Conservation (phyloP, 2,329 filamentous ascomycete species). For the Beauveria pseudobassiana region DNA sequence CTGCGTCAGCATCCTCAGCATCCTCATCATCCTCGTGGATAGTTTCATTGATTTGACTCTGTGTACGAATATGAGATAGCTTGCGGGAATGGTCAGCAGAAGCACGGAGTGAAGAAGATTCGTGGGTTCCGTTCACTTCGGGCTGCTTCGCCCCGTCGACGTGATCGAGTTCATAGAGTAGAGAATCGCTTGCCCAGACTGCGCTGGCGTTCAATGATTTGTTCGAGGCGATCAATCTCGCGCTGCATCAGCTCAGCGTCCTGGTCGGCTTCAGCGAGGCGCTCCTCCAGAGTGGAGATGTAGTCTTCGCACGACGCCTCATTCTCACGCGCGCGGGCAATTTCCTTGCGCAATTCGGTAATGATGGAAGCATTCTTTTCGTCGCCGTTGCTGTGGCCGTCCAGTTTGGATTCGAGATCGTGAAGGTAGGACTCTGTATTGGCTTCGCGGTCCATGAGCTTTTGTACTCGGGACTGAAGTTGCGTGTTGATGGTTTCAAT, state of each 20-base stretch:
- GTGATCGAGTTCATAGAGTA: slow-evolving; percentile 83
- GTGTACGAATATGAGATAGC: slow-evolving; percentile 38
- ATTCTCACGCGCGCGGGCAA: slow-evolving; percentile 79
- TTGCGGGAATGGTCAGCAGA: slow-evolving; percentile 46
- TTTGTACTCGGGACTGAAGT: slow-evolving; percentile 82
- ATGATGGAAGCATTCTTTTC: slow-evolving; percentile 87
- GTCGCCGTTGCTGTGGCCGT: slow-evolving; percentile 83
- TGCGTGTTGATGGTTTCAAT: slow-evolving; percentile 88
- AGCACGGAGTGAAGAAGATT: slow-evolving; percentile 33
- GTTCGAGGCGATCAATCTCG: slow-evolving; percentile 87
- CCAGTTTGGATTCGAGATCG: slow-evolving; percentile 82
- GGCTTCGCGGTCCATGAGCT: slow-evolving; percentile 81
- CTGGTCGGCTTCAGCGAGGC: slow-evolving; percentile 90
- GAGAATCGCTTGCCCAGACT: slow-evolving; percentile 89
- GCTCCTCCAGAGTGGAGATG: slow-evolving; percentile 92
- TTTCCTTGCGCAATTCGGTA: slow-evolving; percentile 81
- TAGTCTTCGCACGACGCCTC: slow-evolving; percentile 91
- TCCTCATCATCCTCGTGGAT: slow-evolving; percentile 48
- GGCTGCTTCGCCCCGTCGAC: slow-evolving; percentile 51
- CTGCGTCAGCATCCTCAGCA: slow-evolving; percentile 35
- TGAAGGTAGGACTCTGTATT: slow-evolving; percentile 91
- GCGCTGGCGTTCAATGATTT: slow-evolving; percentile 89
- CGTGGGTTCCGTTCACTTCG: slow-evolving; percentile 27
- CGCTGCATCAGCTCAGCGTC: slow-evolving; percentile 95
- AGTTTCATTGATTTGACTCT: slow-evolving; percentile 45